Evolutionary conservation across 495 filamentous ascomycete species (phyloP), one percentile per base, ranked within the genome.

Genomic region (Podospora comata): DNA sequence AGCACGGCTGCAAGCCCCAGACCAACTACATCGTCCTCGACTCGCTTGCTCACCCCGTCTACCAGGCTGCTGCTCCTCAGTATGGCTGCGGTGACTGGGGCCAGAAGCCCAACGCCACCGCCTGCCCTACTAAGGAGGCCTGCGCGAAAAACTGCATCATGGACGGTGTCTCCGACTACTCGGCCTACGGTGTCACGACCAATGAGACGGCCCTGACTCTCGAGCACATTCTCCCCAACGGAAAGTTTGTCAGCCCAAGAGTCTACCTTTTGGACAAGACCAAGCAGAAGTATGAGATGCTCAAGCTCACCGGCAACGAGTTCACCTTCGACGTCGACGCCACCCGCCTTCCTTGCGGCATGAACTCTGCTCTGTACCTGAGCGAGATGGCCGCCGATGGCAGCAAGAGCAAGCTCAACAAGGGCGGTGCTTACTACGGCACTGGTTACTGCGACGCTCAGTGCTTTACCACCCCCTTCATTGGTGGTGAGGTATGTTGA

Each of bases 391-490:
- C 77, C 18, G 68, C 70, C 2, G 77, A 84, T 34, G 88, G 88
- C 54, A 87, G 85, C 57, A 75, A 81, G 62, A 80, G 77, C 72
- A 72, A 77, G 20, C 76, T 86, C 54, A 91, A 90, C 78, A 79
- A 85, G 20, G 87, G 85, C 0, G 88, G 89, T 44, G 86, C 88
- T 13, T 77, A 82, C 44, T 90, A 89, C 73, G 89, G 89, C 3
- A 88, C 87, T 0, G 89, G 89, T 0, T 91, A 92, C 79, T 92
- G 89, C 72, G 89, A 91, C 70, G 84, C 87, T 4, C 89, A 92
- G 73, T 92, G 89, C 77, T 82, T 79, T 54, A 76, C 79, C 19
- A 78, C 79, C 13, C 79, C 85, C 11, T 90, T 86, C 76, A 83
- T 89, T 69, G 87, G 88, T 71, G 87, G 88, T 39, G 76, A 83